These are phyloP conservation scores for Thalassiosira hispida DNA, from an alignment of 352 stramenopile genomes.

Conservation along the genomic window DNA sequence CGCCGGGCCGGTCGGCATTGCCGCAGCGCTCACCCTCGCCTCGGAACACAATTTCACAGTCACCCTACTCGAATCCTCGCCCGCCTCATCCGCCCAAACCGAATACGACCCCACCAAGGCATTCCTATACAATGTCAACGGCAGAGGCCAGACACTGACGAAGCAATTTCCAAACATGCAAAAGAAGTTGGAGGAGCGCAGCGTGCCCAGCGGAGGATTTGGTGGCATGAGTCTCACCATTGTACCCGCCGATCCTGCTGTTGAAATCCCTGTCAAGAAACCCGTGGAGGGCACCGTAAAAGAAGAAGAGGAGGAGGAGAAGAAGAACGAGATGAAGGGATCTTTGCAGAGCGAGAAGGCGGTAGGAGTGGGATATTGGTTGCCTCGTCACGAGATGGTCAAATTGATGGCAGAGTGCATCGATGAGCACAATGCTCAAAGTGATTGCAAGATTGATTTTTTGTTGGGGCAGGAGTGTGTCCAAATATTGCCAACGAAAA, in stretches of 20 bases:
- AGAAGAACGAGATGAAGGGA: constrained; percentile 3
- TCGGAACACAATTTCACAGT: constrained; percentile 45
- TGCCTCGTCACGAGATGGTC: constrained; percentile 63
- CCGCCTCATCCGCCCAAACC: constrained; percentile 11
- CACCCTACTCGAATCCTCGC: constrained; percentile 45
- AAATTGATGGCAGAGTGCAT: constrained; percentile 50
- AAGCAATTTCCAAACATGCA: constrained; percentile 40
- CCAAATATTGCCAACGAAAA: constrained; percentile 12
- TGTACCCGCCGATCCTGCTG: constrained; percentile 46
- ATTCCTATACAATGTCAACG: constrained; percentile 70
- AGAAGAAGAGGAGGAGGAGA: neutral
- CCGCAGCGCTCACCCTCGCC: constrained; percentile 73
- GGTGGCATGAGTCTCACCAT: constrained; percentile 7
- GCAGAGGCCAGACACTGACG: constrained; percentile 51
- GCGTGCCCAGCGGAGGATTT: constrained; percentile 32
- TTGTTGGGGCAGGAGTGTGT: constrained; percentile 36
- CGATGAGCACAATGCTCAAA: constrained; percentile 26
- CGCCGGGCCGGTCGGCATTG: constrained; percentile 74
- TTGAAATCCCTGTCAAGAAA: constrained; percentile 4
- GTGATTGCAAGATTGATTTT: constrained; percentile 31
- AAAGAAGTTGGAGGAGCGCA: constrained; percentile 19
- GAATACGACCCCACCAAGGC: constrained; percentile 61
- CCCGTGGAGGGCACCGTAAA: constrained; percentile 4
- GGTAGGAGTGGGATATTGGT: constrained; percentile 44
- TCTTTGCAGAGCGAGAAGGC: constrained; percentile 22